A percentile compares a stretch with the other conserved stretches of the same genome.
Conservation (phyloP, 75 land plant species). For the Larix kaempferi region DNA sequence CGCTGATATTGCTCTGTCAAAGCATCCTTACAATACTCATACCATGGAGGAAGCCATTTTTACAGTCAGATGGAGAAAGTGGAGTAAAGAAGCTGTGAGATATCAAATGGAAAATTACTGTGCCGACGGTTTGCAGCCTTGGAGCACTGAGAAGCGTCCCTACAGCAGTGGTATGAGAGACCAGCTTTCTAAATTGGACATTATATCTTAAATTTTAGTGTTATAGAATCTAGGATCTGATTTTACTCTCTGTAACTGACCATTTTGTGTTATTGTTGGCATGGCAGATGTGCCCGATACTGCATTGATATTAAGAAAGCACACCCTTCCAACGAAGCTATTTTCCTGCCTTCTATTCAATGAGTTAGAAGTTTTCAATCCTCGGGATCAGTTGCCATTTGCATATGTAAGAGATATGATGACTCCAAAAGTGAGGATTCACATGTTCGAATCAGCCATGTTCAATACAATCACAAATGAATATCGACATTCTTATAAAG, state of each 20-base stretch:
- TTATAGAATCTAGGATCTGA: too few species aligned
- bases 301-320: constrained; percentile 57
- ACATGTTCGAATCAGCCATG: constrained; percentile 57
- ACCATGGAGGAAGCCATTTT: constrained; percentile 77
- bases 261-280: too few species aligned
- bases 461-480: constrained; percentile 54
- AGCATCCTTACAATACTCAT: constrained; percentile 48
- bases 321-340: constrained; percentile 38
- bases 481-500: constrained; percentile 32
- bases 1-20: constrained; percentile 57
- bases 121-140: constrained; percentile 59
- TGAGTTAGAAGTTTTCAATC: constrained; percentile 67
- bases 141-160: constrained; percentile 48
- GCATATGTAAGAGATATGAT: constrained; percentile 69
- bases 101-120: constrained; percentile 71
- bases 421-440: constrained; percentile 42
- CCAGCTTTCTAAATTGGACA: too few species aligned
- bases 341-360: constrained; percentile 76
- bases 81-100: constrained; percentile 42
- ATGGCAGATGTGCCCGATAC: constrained; percentile 81
- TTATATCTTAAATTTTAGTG: too few species aligned
- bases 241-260: too few species aligned
- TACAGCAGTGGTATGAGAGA: constrained; percentile 65
- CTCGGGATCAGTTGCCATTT: constrained; percentile 62
- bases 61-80: constrained; percentile 68